Conservation (phyloP, 2,329 filamentous ascomycete species). For the Fusarium cicatricum region DNA sequence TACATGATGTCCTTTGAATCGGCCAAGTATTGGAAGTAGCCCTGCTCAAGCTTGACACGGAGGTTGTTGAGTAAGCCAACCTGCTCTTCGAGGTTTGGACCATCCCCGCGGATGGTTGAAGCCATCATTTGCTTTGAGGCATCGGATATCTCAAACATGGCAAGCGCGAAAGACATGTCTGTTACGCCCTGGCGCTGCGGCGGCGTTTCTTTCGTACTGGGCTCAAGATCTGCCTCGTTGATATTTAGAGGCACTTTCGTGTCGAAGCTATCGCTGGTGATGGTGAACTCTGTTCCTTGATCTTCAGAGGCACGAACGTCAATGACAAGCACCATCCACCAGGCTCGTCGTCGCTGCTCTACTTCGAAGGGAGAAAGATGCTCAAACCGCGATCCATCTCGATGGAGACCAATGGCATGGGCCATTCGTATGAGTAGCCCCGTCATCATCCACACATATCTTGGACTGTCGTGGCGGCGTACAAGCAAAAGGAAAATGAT, state of each 20-base stretch:
- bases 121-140: conserved; percentile 51
- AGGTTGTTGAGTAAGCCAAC: conserved; percentile 55
- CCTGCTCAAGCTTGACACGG: conserved; percentile 52
- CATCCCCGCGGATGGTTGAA: conserved; percentile 39
- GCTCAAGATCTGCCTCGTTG: conserved; percentile 61
- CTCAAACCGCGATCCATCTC: conserved; percentile 62
- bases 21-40: conserved; percentile 52
- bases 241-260: conserved; percentile 65
- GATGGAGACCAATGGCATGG: conserved; percentile 62
- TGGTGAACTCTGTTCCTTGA: conserved; percentile 61
- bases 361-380: conserved; percentile 66
- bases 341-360: conserved; percentile 69
- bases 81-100: conserved; percentile 51
- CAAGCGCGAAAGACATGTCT: conserved; percentile 56
- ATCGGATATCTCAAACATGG: conserved; percentile 49
- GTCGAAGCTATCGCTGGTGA: conserved; percentile 57
- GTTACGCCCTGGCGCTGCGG: conserved; percentile 59
- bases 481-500: conserved; percentile 65
- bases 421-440: conserved; percentile 67
- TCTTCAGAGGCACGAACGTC: conserved; percentile 69
- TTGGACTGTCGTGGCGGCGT: conserved; percentile 59
- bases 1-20: conserved; percentile 45
- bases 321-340: conserved; percentile 67
- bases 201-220: conserved; percentile 58
- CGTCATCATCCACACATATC: conserved; percentile 70